A percentile compares a stretch with the other conserved stretches of the same genome.
Evolutionary conservation across 2,329 filamentous ascomycete species (phyloP).

Genomic region (Zopfia rhizophila): DNA sequence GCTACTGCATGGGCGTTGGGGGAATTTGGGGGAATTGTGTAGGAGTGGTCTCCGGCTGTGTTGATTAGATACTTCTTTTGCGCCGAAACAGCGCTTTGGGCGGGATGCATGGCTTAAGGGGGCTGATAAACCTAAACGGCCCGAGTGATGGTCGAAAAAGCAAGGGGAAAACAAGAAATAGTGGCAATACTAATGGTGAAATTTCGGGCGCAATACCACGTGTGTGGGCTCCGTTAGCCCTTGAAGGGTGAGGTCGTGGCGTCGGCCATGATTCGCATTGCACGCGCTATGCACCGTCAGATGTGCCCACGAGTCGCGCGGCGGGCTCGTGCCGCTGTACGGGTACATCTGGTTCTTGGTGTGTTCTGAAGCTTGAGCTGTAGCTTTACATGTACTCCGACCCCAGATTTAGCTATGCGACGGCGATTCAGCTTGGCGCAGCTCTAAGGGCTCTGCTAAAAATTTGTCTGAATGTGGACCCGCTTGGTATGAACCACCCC

Average conservation of each 20-base stretch:
- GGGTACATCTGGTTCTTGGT: not conserved
- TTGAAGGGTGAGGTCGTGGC: conserved; percentile 19
- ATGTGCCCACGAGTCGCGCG: too few relatives aligned
- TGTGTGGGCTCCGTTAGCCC: conserved; percentile 19
- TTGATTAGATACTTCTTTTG: conserved; percentile 24
- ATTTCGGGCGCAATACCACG: conserved; percentile 31
- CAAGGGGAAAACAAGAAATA: conserved; percentile 35
- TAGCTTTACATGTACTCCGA: conserved; percentile 28
- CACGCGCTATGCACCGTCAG: not conserved
- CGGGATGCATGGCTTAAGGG: conserved; percentile 17
- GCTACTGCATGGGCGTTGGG: conserved; percentile 36
- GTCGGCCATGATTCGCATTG: conserved; percentile 41
- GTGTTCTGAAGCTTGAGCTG: conserved; percentile 13
- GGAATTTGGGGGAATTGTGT: conserved; percentile 9
- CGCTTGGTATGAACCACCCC: conserved; percentile 47
- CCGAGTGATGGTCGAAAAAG: conserved; percentile 25
- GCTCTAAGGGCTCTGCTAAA: conserved; percentile 32
- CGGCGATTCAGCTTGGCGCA: conserved; percentile 42
- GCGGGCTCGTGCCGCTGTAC: conserved; percentile 34
- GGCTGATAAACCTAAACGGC: conserved; percentile 29
- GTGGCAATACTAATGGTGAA: conserved; percentile 40
- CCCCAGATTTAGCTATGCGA: conserved; percentile 40
- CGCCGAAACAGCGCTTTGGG: conserved; percentile 27
- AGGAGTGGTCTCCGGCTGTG: conserved; percentile 31
- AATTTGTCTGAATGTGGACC: conserved; percentile 37